Conservation (phyloP, 371 early-diverging fungal species). For the Capillidium heterosporum region DNA sequence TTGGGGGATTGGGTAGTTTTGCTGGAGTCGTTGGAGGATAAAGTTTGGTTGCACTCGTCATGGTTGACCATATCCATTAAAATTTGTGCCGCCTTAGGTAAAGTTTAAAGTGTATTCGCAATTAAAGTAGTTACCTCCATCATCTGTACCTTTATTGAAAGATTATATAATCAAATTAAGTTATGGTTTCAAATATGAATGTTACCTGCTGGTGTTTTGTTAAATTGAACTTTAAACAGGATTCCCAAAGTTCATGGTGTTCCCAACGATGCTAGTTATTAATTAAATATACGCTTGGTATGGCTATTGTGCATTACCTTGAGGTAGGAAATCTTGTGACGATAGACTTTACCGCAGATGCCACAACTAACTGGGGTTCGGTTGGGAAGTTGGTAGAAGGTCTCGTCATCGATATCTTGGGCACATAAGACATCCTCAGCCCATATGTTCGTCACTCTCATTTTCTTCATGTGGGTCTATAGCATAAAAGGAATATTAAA, state of each 20-base stretch:
- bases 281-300: neutral
- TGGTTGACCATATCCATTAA: neutral
- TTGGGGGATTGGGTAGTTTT: too few species aligned
- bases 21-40: too few species aligned
- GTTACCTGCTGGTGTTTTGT: constrained; percentile 1
- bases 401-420: neutral
- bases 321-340: constrained; percentile 2
- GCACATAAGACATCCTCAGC: too few species aligned
- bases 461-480: too few species aligned
- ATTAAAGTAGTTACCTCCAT: neutral
- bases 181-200: neutral
- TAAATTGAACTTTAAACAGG: neutral
- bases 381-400: neutral
- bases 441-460: too few species aligned
- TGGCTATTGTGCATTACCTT: neutral
- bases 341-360: constrained; percentile 1
- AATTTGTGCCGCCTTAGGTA: neutral
- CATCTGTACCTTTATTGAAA: neutral
- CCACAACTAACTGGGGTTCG: constrained; percentile 1
- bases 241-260: constrained; percentile 4
- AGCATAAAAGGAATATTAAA: too few species aligned
- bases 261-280: constrained; percentile 2
- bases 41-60: too few species aligned
- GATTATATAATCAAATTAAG: neutral
- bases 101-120: neutral